Evolutionary conservation across 192 early-diverging fungal species (phyloP), one percentile per base, ranked within the genome.

Genomic region (Linnemannia elongata): DNA sequence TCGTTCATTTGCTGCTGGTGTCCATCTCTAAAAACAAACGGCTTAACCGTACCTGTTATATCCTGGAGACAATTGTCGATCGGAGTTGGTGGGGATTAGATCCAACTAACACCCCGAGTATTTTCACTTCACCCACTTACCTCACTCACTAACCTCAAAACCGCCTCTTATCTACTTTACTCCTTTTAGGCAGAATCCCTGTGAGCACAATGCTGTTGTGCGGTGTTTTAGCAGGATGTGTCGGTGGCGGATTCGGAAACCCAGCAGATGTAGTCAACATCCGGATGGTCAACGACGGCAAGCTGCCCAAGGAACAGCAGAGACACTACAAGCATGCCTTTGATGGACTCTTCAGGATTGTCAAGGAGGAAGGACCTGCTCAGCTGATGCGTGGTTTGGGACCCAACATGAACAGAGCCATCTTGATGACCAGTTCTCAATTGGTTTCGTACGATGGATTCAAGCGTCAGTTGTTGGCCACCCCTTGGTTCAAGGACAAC

Each of bases 301-400:
- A 95, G 63, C 79, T 95, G 41, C 92, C 95, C 9, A 66, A 78
- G 47, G 90, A 92, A 17, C 81, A 93, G 71, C 93, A 93, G 45
- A 90, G 95, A 44, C 93, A 96, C 82, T 96, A 96, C 82, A 91
- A 91, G 63, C 91, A 96, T 87, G 96, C 95, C 1, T 84, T 96
- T 81, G 91, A 94, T 88, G 96, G 93, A 10, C 75, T 94, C 6
- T 83, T 90, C 79, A 94, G 96, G 70, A 98, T 98, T 73, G 88
- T 94, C 0, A 91, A 92, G n/a, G 90, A 94, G 33, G 97, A 98
- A 72, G 97, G 97, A 4, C 77, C 92, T 2, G 39, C 69, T 6
- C 94, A 96, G 6, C 88, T 99, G 57, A 97, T 97, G 89, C 94
- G 97, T 85, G 98, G 98, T 54, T 86, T 97, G 1, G 96, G 96